phyloP scores from a whole-genome alignment of 345 rosid species.

The Syzygium oleosum region DNA sequence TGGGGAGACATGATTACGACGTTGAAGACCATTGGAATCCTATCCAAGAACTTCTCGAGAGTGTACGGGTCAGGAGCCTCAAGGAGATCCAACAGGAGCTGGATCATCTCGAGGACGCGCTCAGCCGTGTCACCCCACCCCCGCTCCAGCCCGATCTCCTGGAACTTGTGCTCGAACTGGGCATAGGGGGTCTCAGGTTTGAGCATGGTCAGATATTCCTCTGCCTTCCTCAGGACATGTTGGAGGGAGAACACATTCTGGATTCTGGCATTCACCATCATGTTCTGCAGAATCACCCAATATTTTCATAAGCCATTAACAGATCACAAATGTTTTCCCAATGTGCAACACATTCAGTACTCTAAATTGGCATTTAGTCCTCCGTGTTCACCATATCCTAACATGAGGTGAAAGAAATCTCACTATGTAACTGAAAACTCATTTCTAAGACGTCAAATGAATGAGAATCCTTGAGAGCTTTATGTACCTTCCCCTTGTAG shows the following conservation, averaged over 20 bases:
- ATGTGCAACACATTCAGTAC: background rate
- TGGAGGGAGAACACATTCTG: conserved; percentile 61
- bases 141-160: conserved; percentile 87
- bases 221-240: conserved; percentile 77
- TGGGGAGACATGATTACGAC: conserved; percentile 93
- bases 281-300: conserved; percentile 33
- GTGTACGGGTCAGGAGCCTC: conserved; percentile 98
- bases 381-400: background rate
- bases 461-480: background rate
- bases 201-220: conserved; percentile 56
- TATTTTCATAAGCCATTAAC: background rate
- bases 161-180: conserved; percentile 64
- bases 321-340: background rate
- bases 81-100: conserved; percentile 84
- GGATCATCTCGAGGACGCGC: conserved; percentile 81
- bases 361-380: background rate
- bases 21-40: conserved; percentile 89
- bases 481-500: conserved; percentile 65
- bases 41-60: conserved; percentile 78
- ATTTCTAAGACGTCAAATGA: background rate
- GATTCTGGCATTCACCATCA: conserved; percentile 76
- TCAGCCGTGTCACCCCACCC: conserved; percentile 92
- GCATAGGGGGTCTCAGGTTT: conserved; percentile 45
- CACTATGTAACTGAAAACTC: background rate
- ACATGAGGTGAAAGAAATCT: background rate